Conservation (phyloP, 805 yeast genomes). For the Priceomyces fermenticarens region DNA sequence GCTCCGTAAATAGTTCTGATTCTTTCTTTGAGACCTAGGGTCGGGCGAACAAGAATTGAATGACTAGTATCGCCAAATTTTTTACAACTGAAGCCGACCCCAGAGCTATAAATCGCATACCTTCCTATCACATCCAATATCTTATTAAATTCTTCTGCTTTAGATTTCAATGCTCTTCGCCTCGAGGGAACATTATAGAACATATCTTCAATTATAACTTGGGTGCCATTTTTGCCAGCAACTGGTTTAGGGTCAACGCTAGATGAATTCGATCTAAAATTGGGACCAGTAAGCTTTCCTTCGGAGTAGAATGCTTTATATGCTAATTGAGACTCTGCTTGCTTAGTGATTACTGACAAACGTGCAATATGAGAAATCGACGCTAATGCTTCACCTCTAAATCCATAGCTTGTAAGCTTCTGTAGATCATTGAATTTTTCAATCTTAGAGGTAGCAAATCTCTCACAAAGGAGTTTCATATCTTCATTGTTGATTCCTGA, state of each 20-base stretch:
- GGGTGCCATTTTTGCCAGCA: slow-evolving; percentile 90
- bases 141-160: slow-evolving; percentile 70
- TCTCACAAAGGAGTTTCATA: slow-evolving; percentile 73
- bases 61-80: slow-evolving; percentile 73
- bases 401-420: slow-evolving; percentile 78
- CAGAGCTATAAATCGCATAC: slow-evolving; percentile 71
- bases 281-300: slow-evolving; percentile 55
- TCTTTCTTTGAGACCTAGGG: slow-evolving; percentile 55
- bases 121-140: slow-evolving; percentile 81
- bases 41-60: slow-evolving; percentile 57
- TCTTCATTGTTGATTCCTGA: slow-evolving; percentile 74
- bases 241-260: slow-evolving; percentile 57
- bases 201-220: slow-evolving; percentile 78
- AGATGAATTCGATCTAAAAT: slow-evolving; percentile 28
- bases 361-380: slow-evolving; percentile 89
- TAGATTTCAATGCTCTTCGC: slow-evolving; percentile 58
- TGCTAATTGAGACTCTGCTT: slow-evolving; percentile 58
- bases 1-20: slow-evolving; percentile 74
- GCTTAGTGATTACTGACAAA: slow-evolving; percentile 75
- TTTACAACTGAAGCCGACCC: slow-evolving; percentile 76
- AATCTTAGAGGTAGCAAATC: slow-evolving; percentile 91
- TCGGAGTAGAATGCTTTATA: slow-evolving; percentile 65
- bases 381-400: slow-evolving; percentile 95
- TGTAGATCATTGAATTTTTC: slow-evolving; percentile 69
- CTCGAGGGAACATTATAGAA: slow-evolving; percentile 88